phyloP scores from a whole-genome alignment of 2,329 filamentous ascomycete genomes.

The Lecanoromycetidae sp. region DNA sequence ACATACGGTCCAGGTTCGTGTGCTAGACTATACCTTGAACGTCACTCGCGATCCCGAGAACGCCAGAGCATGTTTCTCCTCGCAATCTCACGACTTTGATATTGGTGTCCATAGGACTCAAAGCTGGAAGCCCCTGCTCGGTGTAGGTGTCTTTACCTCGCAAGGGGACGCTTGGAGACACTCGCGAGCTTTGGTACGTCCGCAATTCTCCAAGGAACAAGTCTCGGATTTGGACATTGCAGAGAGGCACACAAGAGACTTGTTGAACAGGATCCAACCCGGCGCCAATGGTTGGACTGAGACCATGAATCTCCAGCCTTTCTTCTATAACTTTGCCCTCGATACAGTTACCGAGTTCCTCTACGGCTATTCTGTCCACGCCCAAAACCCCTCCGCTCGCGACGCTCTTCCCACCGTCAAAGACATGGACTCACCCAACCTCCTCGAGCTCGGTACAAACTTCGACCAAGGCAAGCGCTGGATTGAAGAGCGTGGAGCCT shows the following conservation, averaged over 20 bases:
- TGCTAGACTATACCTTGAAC: constrained; percentile 12
- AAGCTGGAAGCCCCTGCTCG: constrained; percentile 27
- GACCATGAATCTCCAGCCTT: constrained; percentile 9
- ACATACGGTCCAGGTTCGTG: constrained; percentile 9
- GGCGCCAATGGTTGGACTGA: constrained; percentile 15
- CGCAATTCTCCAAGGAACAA: constrained; percentile 39
- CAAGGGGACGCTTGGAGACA: constrained; percentile 38
- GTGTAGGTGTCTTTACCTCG: constrained; percentile 37
- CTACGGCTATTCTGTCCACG: constrained; percentile 55
- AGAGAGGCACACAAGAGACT: constrained; percentile 38
- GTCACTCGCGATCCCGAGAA: constrained; percentile 74
- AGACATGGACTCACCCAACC: constrained; percentile 36
- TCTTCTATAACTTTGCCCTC: constrained; percentile 17
- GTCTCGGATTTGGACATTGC: constrained; percentile 45
- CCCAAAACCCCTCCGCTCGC: constrained; percentile 31
- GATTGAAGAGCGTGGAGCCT: constrained; percentile 57
- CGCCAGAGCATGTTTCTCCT: constrained; percentile 75
- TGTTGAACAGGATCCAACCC: constrained; percentile 16
- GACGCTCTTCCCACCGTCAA: constrained; percentile 1
- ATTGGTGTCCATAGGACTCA: constrained; percentile 58
- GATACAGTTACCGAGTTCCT: constrained; percentile 18
- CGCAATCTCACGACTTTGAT: constrained; percentile 73
- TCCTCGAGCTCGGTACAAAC: constrained; percentile 55
- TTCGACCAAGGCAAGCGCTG: constrained; percentile 48
- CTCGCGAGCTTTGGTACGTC: constrained; percentile 32